Percentiles rank a stretch among this genome's conserved stretches.
phyloP scores from a whole-genome alignment of 1,139 yeast genomes.

The Candida glucosophila region DNA sequence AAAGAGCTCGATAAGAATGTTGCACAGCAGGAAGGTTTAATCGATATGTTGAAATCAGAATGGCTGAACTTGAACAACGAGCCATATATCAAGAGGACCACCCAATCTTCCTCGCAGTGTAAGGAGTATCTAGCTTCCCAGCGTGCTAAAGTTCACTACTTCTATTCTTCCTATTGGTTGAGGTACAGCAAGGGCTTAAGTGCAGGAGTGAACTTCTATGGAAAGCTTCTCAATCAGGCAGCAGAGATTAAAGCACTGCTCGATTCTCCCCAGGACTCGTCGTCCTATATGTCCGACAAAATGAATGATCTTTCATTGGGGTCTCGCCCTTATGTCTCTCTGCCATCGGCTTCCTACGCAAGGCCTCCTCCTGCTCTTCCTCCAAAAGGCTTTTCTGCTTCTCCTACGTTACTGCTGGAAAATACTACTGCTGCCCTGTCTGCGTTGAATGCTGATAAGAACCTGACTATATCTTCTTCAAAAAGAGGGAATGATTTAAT shows the following conservation, averaged over 20 bases:
- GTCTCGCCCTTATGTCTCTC: background rate
- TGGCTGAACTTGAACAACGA: slow-evolving; percentile 54
- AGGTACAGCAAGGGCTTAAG: slow-evolving; percentile 49
- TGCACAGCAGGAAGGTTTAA: slow-evolving; percentile 49
- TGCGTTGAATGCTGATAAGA: slow-evolving; percentile 2
- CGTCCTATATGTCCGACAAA: too few relatives aligned
- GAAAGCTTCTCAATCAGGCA: slow-evolving; percentile 41
- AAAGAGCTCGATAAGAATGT: slow-evolving; percentile 62
- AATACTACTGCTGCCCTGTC: slow-evolving; percentile 1
- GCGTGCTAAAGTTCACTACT: slow-evolving; percentile 30
- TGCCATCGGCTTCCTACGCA: slow-evolving; percentile 1
- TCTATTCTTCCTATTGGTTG: slow-evolving; percentile 51
- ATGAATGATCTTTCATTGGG: too few relatives aligned
- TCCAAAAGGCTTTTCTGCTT: slow-evolving; percentile 3
- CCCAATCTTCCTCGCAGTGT: slow-evolving; percentile 23
- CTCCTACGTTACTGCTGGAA: slow-evolving; percentile 1
- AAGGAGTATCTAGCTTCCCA: slow-evolving; percentile 18
- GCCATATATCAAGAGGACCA: slow-evolving; percentile 30
- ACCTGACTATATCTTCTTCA: too few relatives aligned
- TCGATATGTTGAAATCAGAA: slow-evolving; percentile 46
- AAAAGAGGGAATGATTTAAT: slow-evolving; percentile 15
- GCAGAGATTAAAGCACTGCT: slow-evolving; percentile 17
- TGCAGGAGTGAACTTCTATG: slow-evolving; percentile 60
- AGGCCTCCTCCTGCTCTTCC: slow-evolving; percentile 5
- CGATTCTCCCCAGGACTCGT: too few relatives aligned